These are phyloP conservation scores for Phlyctochytrium planicorne DNA, from an alignment of 192 early-diverging fungal genomes.

Conservation along the genomic window DNA sequence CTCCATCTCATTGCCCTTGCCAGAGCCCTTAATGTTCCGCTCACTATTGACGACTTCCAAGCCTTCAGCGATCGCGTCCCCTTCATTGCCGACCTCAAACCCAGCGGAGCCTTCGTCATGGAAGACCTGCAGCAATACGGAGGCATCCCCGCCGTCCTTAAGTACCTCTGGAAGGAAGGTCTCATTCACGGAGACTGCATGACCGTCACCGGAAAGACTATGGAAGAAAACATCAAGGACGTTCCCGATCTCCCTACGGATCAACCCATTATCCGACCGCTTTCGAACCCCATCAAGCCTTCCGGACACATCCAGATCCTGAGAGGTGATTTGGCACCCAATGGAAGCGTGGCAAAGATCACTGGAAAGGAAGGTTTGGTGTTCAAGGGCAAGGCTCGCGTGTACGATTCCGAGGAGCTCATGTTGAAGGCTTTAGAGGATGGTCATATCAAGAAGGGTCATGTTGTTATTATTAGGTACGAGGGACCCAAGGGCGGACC, in stretches of 20 bases:
- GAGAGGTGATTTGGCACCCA: conserved; percentile 90
- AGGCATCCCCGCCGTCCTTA: conserved; percentile 92
- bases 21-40: conserved; percentile 72
- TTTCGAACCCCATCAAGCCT: conserved; percentile 86
- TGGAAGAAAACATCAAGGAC: conserved; percentile 85
- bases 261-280: conserved; percentile 86
- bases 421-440: conserved; percentile 89
- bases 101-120: conserved; percentile 98
- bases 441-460: conserved; percentile 85
- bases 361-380: conserved; percentile 97
- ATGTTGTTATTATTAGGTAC: conserved; percentile 94
- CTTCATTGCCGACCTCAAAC: conserved; percentile 97
- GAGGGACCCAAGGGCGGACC: conserved; percentile 98
- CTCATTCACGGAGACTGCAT: conserved; percentile 83
- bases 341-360: conserved; percentile 98
- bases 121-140: conserved; percentile 91
- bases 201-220: conserved; percentile 97
- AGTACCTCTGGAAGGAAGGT: conserved; percentile 86
- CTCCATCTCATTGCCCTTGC: conserved; percentile 93
- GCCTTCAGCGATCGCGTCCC: conserved; percentile 83
- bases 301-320: conserved; percentile 95
- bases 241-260: conserved; percentile 73
- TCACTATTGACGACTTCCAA: conserved; percentile 97
- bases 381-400: conserved; percentile 86
- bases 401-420: conserved; percentile 89